Evolutionary conservation across 2,329 filamentous ascomycete genomes (phyloP), one percentile per base, ranked within the genome.

Genomic region (Calycina marina): DNA sequence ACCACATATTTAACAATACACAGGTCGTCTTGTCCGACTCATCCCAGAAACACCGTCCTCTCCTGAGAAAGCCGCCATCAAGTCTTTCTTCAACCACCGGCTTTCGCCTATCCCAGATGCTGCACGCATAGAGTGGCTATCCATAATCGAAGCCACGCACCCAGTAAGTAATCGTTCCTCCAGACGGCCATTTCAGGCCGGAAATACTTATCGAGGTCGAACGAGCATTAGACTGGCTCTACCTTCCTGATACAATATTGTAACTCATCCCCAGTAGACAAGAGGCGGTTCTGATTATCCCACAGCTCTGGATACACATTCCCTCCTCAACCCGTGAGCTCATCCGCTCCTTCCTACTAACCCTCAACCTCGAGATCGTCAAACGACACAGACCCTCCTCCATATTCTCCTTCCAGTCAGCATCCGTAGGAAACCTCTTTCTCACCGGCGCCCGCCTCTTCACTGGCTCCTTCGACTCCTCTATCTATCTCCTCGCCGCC

Each of bases 381-480:
- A 86, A 85, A 57, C 67, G 81, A 18, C 72, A 76, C 30, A 63
- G 81, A 5, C 79, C 79, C 0, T 72, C 67, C 18, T 79, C 75
- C 25, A 72, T 74, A 4, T 88, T 86, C 51, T 78, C 85, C 53
- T 88, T 84, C 48, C 73, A 76, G 4, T 71, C 72, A 8, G 78
- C 81, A 6, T 80, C 76, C 40, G 70, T 86, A 6, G 81, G 81
- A 6, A 88, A 88, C 48, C 57, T 88, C 13, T 88, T 88, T 49
- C 58, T 88, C 29, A 85, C 81, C 0, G 88, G 85, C 1, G 86
- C 84, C 0, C 72, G 88, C 1, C 67, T 96, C 8, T 94, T 94
- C 58, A 85, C 83, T 1, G 88, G 88, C 18, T 88, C 79, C 37
- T 88, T 96, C 43, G 90, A 96, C 54, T 81, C 80, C 5, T 83